phyloP scores from a whole-genome alignment of 192 early-diverging fungal species.

The Physocladia obscura region DNA sequence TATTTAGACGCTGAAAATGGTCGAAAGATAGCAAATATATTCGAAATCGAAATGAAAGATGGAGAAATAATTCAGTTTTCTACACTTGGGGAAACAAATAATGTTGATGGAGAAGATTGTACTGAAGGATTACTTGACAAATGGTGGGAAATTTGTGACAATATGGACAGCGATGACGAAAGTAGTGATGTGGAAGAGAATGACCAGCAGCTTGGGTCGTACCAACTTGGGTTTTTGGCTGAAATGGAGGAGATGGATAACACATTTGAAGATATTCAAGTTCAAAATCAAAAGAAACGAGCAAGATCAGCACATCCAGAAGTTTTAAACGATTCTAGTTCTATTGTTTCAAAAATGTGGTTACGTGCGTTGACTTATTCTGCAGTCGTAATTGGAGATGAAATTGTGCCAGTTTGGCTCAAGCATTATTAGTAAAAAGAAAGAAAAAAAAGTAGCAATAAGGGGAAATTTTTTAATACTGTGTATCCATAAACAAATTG shows the following conservation, averaged over 20 bases:
- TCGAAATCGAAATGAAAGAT: conserved; percentile 30
- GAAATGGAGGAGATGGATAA: neutral
- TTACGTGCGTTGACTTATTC: conserved; percentile 3
- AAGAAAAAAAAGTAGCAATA: too few species aligned
- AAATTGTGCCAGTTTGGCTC: conserved; percentile 21
- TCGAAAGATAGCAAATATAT: conserved; percentile 1
- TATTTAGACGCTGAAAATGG: neutral
- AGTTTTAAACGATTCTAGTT: conserved; percentile 2
- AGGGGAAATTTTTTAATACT: too few species aligned
- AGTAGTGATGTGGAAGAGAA: neutral
- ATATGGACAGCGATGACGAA: neutral
- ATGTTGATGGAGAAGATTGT: neutral
- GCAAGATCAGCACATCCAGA: neutral
- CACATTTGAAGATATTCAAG: conserved; percentile 11
- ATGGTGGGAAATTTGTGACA: neutral
- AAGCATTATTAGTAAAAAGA: too few species aligned
- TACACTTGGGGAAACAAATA: neutral
- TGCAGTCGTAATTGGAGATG: conserved; percentile 1
- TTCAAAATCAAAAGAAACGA: neutral
- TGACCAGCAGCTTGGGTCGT: too few species aligned
- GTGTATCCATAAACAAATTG: neutral
- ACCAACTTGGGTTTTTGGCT: neutral
- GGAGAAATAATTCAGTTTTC: conserved; percentile 20
- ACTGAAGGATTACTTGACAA: neutral
- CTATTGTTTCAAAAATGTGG: neutral